Evolutionary conservation across 768 basidiomycete species (phyloP).

Genomic region (Agrocybe pediades): DNA sequence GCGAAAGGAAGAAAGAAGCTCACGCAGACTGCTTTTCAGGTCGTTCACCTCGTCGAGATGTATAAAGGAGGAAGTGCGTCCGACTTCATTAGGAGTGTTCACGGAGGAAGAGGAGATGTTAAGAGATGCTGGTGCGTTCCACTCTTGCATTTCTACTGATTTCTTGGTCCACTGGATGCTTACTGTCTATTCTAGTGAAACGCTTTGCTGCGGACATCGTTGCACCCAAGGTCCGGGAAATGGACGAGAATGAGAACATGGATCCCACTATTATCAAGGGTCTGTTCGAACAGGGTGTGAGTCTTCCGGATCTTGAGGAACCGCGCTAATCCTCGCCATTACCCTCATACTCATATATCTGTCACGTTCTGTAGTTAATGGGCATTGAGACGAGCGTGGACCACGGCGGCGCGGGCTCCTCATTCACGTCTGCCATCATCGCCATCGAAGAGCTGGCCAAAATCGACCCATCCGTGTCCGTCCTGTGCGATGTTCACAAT

Average conservation of each 20-base stretch:
- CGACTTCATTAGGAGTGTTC: constrained; percentile 75
- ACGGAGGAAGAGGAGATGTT: constrained; percentile 96
- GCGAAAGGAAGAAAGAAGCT: too few species aligned
- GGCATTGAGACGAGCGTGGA: constrained; percentile 90
- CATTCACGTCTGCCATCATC: constrained; percentile 95
- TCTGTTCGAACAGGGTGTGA: constrained; percentile 92
- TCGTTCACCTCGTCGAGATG: constrained; percentile 39
- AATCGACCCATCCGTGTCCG: constrained; percentile 94
- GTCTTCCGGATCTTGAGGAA: constrained; percentile 28
- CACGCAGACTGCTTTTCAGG: constrained; percentile 20
- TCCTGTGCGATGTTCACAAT: constrained; percentile 97
- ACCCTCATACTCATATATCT: neutral
- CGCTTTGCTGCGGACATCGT: constrained; percentile 91
- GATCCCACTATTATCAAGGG: constrained; percentile 84
- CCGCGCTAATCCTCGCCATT: too few species aligned
- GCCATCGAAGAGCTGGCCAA: constrained; percentile 97
- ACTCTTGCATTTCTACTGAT: neutral
- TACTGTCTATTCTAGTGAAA: constrained; percentile 54
- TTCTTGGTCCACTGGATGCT: neutral
- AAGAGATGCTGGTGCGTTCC: constrained; percentile 75
- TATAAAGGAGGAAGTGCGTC: constrained; percentile 25
- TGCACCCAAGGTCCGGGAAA: constrained; percentile 88
- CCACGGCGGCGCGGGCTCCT: constrained; percentile 84
- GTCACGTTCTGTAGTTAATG: constrained; percentile 70
- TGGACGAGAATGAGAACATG: constrained; percentile 98